Conservation (phyloP, 495 filamentous ascomycete genomes). For the Cladorrhinum samala region DNA sequence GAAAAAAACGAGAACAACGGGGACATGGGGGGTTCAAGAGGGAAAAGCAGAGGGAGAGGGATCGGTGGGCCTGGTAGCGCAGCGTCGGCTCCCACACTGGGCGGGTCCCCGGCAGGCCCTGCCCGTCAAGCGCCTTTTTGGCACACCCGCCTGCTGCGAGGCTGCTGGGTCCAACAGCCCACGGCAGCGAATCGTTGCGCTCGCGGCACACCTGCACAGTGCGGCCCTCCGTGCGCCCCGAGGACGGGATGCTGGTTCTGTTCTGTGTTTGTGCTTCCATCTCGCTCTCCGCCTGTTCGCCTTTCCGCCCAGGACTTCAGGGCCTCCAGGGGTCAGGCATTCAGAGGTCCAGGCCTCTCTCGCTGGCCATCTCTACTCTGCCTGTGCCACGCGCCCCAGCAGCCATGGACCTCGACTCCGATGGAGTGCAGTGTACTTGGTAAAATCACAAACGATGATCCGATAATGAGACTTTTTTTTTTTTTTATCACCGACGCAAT, state of each 20-base stretch:
- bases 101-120: constrained; percentile 7
- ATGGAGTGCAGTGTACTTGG: too few species aligned
- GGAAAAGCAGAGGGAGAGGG: constrained; percentile 24
- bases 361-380: too few species aligned
- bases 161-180: not conserved
- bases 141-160: not conserved
- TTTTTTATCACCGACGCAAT: not conserved
- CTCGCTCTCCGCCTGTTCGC: too few species aligned
- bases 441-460: not conserved
- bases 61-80: constrained; percentile 18
- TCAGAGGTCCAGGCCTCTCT: too few species aligned
- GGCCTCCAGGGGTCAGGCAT: too few species aligned
- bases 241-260: not conserved
- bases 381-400: too few species aligned
- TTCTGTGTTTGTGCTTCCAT: too few species aligned
- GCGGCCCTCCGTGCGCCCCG: constrained; percentile 5
- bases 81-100: constrained; percentile 14
- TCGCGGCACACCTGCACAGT: constrained; percentile 3
- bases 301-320: too few species aligned
- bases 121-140: constrained; percentile 6
- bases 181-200: constrained; percentile 6
- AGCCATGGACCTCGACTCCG: not conserved
- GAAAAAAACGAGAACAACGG: constrained; percentile 24
- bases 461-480: not conserved
- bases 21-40: constrained; percentile 30